These are phyloP conservation scores for Mycena olivaceomarginata DNA, from an alignment of 768 basidiomycete genomes.

Conservation along the genomic window DNA sequence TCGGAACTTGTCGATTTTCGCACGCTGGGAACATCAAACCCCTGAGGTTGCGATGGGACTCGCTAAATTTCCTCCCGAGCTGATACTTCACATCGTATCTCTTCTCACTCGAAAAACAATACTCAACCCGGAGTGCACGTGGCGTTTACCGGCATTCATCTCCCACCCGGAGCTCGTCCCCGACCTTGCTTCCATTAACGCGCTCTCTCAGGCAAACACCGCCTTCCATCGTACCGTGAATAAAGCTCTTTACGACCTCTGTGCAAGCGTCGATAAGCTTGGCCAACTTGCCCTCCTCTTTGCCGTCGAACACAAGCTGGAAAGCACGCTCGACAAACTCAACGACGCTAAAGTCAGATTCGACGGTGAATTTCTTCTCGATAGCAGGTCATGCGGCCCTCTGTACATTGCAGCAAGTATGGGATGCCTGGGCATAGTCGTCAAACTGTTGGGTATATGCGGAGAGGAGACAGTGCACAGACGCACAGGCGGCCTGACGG, in stretches of 20 bases:
- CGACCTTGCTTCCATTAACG: slow-evolving; percentile 17
- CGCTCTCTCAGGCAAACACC: not conserved
- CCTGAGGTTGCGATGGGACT: not conserved
- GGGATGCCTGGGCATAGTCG: not conserved
- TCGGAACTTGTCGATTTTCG: too few relatives aligned
- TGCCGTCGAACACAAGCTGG: slow-evolving; percentile 1
- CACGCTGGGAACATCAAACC: too few relatives aligned
- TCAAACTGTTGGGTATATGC: not conserved
- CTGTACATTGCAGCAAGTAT: not conserved
- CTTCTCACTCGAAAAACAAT: not conserved
- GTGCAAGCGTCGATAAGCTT: not conserved
- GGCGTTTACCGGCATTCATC: not conserved
- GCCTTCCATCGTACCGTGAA: not conserved
- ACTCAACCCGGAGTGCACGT: not conserved
- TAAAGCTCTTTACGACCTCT: not conserved
- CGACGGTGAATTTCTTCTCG: not conserved
- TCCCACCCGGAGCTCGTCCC: not conserved
- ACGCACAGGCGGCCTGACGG: not conserved
- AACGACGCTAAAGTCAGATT: not conserved
- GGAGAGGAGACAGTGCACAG: not conserved
- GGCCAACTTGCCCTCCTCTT: slow-evolving; percentile 12
- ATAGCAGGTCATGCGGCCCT: too few relatives aligned
- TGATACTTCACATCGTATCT: not conserved
- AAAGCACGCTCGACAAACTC: slow-evolving; percentile 19
- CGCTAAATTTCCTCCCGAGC: not conserved